These are phyloP conservation scores for Candida boidinii DNA, from an alignment of 805 yeast species.

Conservation along the genomic window DNA sequence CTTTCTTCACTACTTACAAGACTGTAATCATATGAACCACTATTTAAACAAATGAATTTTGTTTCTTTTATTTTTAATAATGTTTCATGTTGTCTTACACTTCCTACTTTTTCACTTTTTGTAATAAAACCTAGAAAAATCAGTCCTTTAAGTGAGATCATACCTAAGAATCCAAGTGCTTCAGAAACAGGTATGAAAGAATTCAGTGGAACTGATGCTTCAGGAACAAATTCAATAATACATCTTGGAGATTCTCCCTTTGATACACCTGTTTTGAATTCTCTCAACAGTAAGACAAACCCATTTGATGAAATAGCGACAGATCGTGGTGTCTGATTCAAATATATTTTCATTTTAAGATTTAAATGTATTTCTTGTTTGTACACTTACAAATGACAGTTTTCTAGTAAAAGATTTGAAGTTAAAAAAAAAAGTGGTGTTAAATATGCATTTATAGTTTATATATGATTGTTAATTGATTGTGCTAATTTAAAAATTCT, in stretches of 20 bases:
- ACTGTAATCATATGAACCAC: conserved; percentile 41
- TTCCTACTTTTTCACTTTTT: conserved; percentile 45
- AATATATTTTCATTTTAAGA: conserved; percentile 56
- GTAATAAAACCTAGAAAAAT: conserved; percentile 54
- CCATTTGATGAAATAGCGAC: conserved; percentile 54
- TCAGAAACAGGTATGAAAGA: conserved; percentile 34
- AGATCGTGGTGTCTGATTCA: conserved; percentile 60
- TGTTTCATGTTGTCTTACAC: conserved; percentile 45
- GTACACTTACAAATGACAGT: too few species aligned
- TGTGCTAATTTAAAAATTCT: too few species aligned
- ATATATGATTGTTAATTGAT: too few species aligned
- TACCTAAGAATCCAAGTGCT: conserved; percentile 54
- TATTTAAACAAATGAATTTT: conserved; percentile 56
- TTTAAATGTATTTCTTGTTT: too few species aligned
- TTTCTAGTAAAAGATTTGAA: too few species aligned
- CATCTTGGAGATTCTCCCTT: conserved; percentile 24
- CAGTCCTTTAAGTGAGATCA: conserved; percentile 43
- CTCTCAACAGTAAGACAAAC: conserved; percentile 53
- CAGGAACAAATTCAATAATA: conserved; percentile 48
- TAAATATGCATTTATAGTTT: too few species aligned
- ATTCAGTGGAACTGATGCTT: conserved; percentile 27
- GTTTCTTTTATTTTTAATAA: conserved; percentile 50
- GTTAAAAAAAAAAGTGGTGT: too few species aligned
- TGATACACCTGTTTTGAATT: conserved; percentile 22
- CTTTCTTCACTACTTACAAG: conserved; percentile 12